A percentile compares a stretch with the other conserved stretches of the same genome.
These are phyloP conservation scores for Chenopodium album DNA, from an alignment of 148 eudicot species.

Conservation along the genomic window DNA sequence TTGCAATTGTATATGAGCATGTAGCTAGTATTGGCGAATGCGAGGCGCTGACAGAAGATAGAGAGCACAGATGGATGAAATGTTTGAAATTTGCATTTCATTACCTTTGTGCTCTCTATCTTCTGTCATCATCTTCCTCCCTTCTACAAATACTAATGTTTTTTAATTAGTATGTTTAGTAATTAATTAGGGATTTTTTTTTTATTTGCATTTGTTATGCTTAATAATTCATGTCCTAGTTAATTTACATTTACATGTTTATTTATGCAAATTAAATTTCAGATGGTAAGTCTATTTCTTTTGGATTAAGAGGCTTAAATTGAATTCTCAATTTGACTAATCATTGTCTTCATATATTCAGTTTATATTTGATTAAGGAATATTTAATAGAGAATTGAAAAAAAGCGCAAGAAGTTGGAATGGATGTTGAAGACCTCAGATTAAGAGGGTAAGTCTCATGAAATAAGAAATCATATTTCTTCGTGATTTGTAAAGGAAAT, in stretches of 20 bases:
- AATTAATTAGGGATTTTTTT: too few relatives aligned
- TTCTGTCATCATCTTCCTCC: constrained; percentile 32
- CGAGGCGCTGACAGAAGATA: constrained; percentile 43
- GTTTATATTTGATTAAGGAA: not conserved
- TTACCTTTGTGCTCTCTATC: constrained; percentile 42
- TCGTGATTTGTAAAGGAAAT: too few relatives aligned
- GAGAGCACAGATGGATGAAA: constrained; percentile 46
- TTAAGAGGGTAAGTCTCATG: too few relatives aligned
- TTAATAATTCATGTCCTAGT: too few relatives aligned
- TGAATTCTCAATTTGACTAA: too few relatives aligned
- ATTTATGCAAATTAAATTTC: not conserved
- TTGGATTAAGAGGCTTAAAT: not conserved
- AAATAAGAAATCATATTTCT: too few relatives aligned
- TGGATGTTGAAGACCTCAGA: too few relatives aligned
- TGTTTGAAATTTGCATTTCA: constrained; percentile 24
- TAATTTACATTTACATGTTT: not conserved
- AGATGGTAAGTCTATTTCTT: not conserved
- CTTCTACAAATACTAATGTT: too few relatives aligned
- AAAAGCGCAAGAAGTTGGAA: too few relatives aligned
- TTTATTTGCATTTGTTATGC: not conserved
- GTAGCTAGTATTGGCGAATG: not conserved
- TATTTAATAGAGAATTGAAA: too few relatives aligned
- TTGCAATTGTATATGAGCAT: not conserved
- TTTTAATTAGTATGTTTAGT: too few relatives aligned
- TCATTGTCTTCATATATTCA: too few relatives aligned